Base-by-base conservation (phyloP, 2,329 filamentous ascomycete species). In the Colletotrichum sp. region DNA sequence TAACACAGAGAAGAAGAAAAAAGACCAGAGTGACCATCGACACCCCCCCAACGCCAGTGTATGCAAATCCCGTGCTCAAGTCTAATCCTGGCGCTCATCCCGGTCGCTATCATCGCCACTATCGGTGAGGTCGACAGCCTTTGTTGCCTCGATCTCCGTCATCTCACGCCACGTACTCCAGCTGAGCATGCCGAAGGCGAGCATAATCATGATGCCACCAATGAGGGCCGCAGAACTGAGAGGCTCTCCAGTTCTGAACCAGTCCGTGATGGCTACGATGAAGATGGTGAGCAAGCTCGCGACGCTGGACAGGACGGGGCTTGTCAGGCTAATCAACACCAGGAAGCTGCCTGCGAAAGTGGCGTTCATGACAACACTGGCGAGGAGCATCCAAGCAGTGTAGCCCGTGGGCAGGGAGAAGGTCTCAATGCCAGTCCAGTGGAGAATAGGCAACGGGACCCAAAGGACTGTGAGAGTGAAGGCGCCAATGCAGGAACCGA, bases 261-360 rank as follows among this genome's bases (percentile, higher is more conserved):
- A 97, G 84, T 99, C 97, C 71, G 95, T 95, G 34, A 98, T 87
- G 1, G 96, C 97, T 8, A 99, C 97, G 76, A 98, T 92, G 88
- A 99, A 98, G 78, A 99, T 99, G 26, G 97, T 99, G 62, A 99
- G 89, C 34, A 99, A 90, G 4, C 96, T 95, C 1, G 97, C 97
- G 13, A 99, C 97, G 21, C 94, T 97, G 73, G 94, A 96, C 6
- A 99, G 89, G 4, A 99, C 97, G 1, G 97, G 97, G 21, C 94
- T 96, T 0, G 97, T 99, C 32, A 99, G 89, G 18, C 93, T 96
- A 81, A 99, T 98, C 69, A 99, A 90, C 38, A 98, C 94, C 9
- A 98, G 89, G 87, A 98, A 98, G 24, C 93, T 95, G 28, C 97
- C 97, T 13, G 96, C 97, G 83, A 99, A 99, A 1, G 92, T 94